Evolutionary conservation across 305 asterid species (phyloP).

Genomic region (Fraxinus dipetala): DNA sequence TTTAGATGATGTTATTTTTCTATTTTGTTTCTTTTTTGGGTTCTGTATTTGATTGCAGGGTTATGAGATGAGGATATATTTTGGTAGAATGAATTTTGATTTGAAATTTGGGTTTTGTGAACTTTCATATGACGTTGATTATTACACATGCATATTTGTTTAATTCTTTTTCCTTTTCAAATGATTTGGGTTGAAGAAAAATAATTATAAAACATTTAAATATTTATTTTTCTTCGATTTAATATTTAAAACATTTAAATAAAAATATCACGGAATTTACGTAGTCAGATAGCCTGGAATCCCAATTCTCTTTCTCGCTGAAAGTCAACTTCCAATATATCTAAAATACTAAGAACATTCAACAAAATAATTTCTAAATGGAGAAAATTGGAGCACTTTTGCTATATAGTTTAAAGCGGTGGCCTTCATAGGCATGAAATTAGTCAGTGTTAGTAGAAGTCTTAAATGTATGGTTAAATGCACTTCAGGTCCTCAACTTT

Average conservation of each 20-base stretch:
- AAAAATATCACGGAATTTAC: not conserved
- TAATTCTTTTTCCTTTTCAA: not conserved
- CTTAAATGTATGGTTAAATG: not conserved
- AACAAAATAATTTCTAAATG: not conserved
- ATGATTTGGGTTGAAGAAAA: not conserved
- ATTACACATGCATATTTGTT: not conserved
- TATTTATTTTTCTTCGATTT: not conserved
- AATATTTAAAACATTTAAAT: not conserved
- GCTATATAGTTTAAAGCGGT: not conserved
- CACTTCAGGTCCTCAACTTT: not conserved
- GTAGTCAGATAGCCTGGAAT: not conserved
- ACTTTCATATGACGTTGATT: not conserved
- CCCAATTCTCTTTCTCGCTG: not conserved
- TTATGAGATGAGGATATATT: not conserved
- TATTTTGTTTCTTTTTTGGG: not conserved
- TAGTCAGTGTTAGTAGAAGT: not conserved
- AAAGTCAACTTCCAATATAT: not conserved
- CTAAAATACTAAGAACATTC: not conserved
- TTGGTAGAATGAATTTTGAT: not conserved
- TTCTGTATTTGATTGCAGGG: not conserved
- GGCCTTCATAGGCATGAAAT: not conserved
- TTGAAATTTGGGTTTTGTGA: not conserved
- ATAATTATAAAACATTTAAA: too few species aligned
- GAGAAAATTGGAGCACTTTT: not conserved
- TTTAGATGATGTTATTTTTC: not conserved